Conservation (phyloP, 169 alveolate genomes). For the Prorocentrum cordatum region DNA sequence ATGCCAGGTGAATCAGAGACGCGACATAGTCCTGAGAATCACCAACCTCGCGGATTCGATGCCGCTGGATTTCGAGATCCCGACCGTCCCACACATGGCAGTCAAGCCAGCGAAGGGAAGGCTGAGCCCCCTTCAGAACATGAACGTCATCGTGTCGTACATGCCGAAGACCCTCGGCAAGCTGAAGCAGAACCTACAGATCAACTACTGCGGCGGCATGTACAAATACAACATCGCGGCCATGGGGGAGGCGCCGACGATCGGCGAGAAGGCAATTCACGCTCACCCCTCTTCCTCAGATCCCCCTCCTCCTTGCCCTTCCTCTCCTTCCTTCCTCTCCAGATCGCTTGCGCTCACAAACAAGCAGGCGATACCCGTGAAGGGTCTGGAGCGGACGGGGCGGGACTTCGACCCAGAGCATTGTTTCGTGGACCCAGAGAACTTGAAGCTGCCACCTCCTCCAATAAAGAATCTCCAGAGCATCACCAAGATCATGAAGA, state of each 20-base stretch:
- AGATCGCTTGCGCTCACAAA: too few species aligned
- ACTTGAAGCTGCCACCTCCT: neutral
- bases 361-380: too few species aligned
- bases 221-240: too few species aligned
- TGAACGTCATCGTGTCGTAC: constrained; percentile 40
- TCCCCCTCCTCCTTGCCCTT: too few species aligned
- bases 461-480: constrained; percentile 10
- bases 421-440: neutral
- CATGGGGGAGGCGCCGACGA: too few species aligned
- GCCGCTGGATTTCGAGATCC: constrained; percentile 47
- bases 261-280: constrained; percentile 52
- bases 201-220: too few species aligned
- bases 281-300: too few species aligned
- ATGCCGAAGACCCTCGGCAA: constrained; percentile 60
- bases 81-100: constrained; percentile 30
- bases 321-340: too few species aligned
- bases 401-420: constrained; percentile 18
- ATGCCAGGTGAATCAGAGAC: constrained; percentile 61
- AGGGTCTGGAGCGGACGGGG: constrained; percentile 50
- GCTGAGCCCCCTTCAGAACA: constrained; percentile 24
- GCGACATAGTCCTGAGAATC: constrained; percentile 25
- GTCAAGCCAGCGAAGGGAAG: constrained; percentile 45
- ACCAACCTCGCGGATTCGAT: constrained; percentile 12
- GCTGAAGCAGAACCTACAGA: too few species aligned
- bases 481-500: constrained; percentile 55